Conservation (phyloP, 345 rosid species). For the Heritiera littoralis region DNA sequence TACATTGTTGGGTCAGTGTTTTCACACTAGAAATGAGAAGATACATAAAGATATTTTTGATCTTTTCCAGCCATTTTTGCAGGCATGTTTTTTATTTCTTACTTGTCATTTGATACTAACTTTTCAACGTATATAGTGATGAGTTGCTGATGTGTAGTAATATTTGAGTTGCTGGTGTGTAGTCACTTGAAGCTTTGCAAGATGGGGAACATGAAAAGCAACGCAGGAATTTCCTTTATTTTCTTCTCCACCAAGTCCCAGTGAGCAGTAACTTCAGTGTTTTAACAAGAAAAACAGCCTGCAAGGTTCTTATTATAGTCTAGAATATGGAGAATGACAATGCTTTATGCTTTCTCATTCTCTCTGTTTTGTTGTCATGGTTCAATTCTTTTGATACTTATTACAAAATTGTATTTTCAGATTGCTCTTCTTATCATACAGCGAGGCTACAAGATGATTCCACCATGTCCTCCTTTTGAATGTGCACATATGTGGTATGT, state of each 20-base stretch:
- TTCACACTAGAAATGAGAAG: conserved; percentile 88
- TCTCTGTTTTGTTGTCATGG: conserved; percentile 27
- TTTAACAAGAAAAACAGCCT: conserved; percentile 73
- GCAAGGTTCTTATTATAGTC: conserved; percentile 66
- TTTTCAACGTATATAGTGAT: conserved; percentile 11
- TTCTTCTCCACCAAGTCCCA: conserved; percentile 96
- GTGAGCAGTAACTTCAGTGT: conserved; percentile 91
- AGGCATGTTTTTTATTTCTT: conserved; percentile 53
- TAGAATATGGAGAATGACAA: conserved; percentile 10
- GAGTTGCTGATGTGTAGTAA: conserved; percentile 24
- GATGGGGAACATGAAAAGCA: conserved; percentile 97
- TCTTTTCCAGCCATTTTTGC: conserved; percentile 85
- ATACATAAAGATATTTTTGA: conserved; percentile 96
- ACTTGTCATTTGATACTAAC: background rate
- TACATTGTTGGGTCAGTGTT: conserved; percentile 95
- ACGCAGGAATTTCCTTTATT: conserved; percentile 83
- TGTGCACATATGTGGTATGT: conserved; percentile 97
- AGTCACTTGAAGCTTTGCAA: conserved; percentile 98
- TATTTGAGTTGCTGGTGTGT: conserved; percentile 16
- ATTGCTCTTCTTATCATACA: conserved; percentile 83
- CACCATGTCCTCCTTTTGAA: conserved; percentile 94
- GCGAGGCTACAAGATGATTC: conserved; percentile 96
- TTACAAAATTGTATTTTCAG: conserved; percentile 56
- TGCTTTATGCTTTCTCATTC: conserved; percentile 13
- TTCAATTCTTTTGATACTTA: conserved; percentile 36